A percentile compares a stretch with the other conserved stretches of the same genome.
phyloP scores from a whole-genome alignment of 306 rosid genomes.

The Medicago lupulina region DNA sequence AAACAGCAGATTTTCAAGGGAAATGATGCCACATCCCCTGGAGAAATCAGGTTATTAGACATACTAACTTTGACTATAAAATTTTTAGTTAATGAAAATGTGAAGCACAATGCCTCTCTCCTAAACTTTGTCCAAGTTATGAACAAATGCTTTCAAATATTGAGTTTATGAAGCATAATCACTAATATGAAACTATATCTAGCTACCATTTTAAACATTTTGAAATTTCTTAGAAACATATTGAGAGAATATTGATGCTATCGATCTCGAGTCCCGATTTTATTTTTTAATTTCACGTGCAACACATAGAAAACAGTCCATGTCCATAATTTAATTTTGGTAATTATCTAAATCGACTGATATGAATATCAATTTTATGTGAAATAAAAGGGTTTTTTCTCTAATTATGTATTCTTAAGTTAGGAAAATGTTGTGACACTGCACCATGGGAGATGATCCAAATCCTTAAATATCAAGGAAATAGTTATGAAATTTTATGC shows the following conservation, averaged over 20 bases:
- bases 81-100: slow-evolving; percentile 4
- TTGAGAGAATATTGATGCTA: too few relatives aligned
- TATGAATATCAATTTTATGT: not conserved
- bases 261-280: too few relatives aligned
- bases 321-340: too few relatives aligned
- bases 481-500: not conserved
- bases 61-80: slow-evolving; percentile 44
- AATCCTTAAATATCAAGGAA: not conserved
- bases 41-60: slow-evolving; percentile 59
- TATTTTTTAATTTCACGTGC: too few relatives aligned
- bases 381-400: not conserved
- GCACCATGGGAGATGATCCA: not conserved
- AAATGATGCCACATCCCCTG: slow-evolving; percentile 92
- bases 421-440: not conserved
- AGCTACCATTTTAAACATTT: slow-evolving; percentile 7
- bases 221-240: too few relatives aligned
- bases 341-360: too few relatives aligned
- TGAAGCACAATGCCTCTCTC: slow-evolving; percentile 25
- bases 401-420: not conserved
- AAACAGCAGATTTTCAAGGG: slow-evolving; percentile 91
- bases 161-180: not conserved
- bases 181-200: slow-evolving; percentile 19
- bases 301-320: too few relatives aligned
- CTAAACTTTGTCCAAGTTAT: too few relatives aligned
- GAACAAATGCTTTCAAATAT: not conserved